Base-by-base conservation (phyloP, 306 rosid species). In the Phaseolus lunatus region DNA sequence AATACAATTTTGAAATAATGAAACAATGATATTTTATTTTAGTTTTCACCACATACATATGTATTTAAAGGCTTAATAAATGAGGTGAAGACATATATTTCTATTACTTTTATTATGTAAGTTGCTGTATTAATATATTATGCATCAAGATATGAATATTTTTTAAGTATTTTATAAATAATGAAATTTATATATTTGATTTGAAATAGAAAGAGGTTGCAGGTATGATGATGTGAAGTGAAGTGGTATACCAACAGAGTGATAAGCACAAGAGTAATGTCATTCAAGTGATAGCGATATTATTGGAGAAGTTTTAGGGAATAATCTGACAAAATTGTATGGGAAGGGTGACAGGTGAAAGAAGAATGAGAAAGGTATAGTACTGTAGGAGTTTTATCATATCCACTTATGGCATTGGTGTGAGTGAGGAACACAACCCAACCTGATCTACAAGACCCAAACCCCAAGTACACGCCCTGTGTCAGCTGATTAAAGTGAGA, bases 401-500 rank as follows among this genome's bases (percentile, higher is more conserved):
- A 67, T 18, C 57, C 41, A 37, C 20, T 41, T 7, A 26, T 58
- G 65, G 65, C 3, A 39, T 39, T 39, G 12, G 48, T 43, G 15
- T 59, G 20, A 14, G 66, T 13, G 82, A 80, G 35, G 70, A 70
- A 82, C 62, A 84, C 83, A 78, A 78, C 59, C 72, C 72, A 43
- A 37, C 43, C 11, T 41, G 41, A 71, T 58, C 43, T 16, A 27
- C 44, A 56, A 81, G 70, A 78, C 50, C 83, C 72, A 41, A 86
- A 77, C 67, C 41, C 67, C 19, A 61, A 61, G 67, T 61, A 61
- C 67, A 39, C 22, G 7, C 31, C 29, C 5, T 74, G 13, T 74
- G 77, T 78, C 84, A 58, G 74, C 67, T 80, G 86, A 87, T 83
- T 87, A 85, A 85, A 85, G 83, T 44, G 79, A 19, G 43, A 22